Evolutionary conservation across 257 asterid species (phyloP).

Genomic region (Solanum gracilifrons): DNA sequence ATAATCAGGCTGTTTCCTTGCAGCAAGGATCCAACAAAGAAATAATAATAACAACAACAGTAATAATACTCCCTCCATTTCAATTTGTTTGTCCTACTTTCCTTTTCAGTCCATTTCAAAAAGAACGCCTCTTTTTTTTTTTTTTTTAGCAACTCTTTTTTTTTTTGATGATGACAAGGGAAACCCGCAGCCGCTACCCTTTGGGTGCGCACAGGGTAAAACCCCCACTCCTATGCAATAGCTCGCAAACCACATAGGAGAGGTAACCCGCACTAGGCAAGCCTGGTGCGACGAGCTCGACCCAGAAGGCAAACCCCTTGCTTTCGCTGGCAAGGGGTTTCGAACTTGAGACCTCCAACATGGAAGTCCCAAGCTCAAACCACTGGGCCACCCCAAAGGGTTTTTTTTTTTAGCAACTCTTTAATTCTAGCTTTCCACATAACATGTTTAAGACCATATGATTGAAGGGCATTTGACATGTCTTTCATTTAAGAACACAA

Average conservation of each 20-base stretch:
- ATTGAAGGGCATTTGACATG: background rate
- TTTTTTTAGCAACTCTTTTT: background rate
- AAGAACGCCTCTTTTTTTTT: background rate
- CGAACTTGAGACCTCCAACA: too few relatives aligned
- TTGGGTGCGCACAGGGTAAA: too few relatives aligned
- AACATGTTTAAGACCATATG: background rate
- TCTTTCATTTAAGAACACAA: background rate
- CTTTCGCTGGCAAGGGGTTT: too few relatives aligned
- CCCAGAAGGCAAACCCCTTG: too few relatives aligned
- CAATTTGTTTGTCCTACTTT: background rate
- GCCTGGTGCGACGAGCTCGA: too few relatives aligned
- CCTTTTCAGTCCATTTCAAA: background rate
- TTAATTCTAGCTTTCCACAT: background rate
- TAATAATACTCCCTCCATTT: background rate
- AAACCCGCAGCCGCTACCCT: too few relatives aligned
- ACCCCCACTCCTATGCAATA: too few relatives aligned
- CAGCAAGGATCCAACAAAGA: background rate
- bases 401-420: background rate
- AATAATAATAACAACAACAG: background rate
- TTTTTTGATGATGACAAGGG: too few relatives aligned
- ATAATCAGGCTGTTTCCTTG: background rate
- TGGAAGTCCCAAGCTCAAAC: too few relatives aligned
- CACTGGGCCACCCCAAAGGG: too few relatives aligned
- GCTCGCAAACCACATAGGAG: too few relatives aligned
- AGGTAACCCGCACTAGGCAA: too few relatives aligned